Percentiles rank a stretch among this genome's conserved stretches.
phyloP scores from a whole-genome alignment of 108 stramenopile genomes.

The Thalassiosira profunda region DNA sequence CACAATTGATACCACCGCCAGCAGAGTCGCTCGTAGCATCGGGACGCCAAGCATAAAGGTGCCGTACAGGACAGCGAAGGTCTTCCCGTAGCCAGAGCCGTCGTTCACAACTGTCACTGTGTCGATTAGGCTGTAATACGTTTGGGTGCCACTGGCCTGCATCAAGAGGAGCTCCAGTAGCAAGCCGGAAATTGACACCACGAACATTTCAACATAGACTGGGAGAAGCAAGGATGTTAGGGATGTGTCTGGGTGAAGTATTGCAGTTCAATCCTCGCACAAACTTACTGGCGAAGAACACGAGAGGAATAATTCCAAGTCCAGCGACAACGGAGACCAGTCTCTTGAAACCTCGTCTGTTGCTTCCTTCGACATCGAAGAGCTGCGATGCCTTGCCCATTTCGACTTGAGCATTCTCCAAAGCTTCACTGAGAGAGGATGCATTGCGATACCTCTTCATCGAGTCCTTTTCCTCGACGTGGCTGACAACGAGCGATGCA shows the following conservation, averaged over 20 bases:
- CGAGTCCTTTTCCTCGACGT: conserved; percentile 9
- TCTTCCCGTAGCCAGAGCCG: conserved; percentile 9
- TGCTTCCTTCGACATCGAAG: neutral
- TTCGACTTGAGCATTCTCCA: neutral
- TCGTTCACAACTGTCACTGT: neutral
- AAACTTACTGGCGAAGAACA: neutral
- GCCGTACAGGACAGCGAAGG: conserved; percentile 6
- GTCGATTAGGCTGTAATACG: conserved; percentile 17
- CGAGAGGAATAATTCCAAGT: neutral
- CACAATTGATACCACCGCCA: conserved; percentile 3
- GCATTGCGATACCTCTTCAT: conserved; percentile 9
- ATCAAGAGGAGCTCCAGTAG: neutral
- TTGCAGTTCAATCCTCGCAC: too few species aligned
- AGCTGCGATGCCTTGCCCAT: neutral
- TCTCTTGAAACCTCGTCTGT: neutral
- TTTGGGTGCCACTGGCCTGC: neutral
- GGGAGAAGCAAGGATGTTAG: neutral
- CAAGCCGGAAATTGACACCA: neutral
- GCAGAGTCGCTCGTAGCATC: conserved; percentile 16
- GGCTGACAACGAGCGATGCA: neutral
- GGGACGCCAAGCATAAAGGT: conserved; percentile 10
- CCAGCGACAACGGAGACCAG: neutral
- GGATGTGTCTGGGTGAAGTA: too few species aligned
- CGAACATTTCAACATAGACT: conserved; percentile 14
- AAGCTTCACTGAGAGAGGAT: neutral